phyloP scores from a whole-genome alignment of 2,329 filamentous ascomycete species.

The Aspergillus ochraceus region DNA sequence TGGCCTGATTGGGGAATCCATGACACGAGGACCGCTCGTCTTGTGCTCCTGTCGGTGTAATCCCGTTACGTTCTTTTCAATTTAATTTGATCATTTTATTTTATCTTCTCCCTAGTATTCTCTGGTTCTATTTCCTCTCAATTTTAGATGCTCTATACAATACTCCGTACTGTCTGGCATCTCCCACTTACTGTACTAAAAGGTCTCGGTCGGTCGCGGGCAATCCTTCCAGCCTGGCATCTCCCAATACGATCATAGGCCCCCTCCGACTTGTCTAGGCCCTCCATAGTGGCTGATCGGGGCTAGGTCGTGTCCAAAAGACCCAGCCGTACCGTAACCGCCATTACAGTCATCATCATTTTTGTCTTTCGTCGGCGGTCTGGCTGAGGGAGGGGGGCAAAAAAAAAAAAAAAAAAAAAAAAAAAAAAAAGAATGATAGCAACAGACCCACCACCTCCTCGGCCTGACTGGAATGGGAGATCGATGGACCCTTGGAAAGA shows the following conservation, averaged over 20 bases:
- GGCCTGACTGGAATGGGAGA: neutral
- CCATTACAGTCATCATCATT: slow-evolving; percentile 17
- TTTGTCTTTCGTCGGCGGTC: neutral
- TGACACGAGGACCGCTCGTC: slow-evolving; percentile 20
- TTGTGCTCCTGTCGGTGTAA: neutral
- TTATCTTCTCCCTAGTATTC: no score
- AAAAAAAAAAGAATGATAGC: neutral
- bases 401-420: no score
- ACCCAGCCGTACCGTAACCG: slow-evolving; percentile 15
- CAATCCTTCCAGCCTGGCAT: no score
- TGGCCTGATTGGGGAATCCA: slow-evolving; percentile 22
- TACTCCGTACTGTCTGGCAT: no score
- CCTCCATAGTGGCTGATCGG: slow-evolving; percentile 23
- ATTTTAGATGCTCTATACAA: no score
- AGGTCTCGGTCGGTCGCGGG: no score
- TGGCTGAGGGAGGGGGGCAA: no score
- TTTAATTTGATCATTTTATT: neutral
- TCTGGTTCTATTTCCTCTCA: no score
- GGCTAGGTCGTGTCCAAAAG: slow-evolving; percentile 7
- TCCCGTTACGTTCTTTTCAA: neutral
- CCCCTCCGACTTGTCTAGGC: slow-evolving; percentile 23
- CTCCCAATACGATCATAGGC: slow-evolving; percentile 1
- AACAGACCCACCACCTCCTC: neutral
- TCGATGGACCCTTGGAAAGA: slow-evolving; percentile 1
- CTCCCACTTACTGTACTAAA: no score